Conservation (phyloP, 2,329 filamentous ascomycete species). For the Diaporthe sp. region DNA sequence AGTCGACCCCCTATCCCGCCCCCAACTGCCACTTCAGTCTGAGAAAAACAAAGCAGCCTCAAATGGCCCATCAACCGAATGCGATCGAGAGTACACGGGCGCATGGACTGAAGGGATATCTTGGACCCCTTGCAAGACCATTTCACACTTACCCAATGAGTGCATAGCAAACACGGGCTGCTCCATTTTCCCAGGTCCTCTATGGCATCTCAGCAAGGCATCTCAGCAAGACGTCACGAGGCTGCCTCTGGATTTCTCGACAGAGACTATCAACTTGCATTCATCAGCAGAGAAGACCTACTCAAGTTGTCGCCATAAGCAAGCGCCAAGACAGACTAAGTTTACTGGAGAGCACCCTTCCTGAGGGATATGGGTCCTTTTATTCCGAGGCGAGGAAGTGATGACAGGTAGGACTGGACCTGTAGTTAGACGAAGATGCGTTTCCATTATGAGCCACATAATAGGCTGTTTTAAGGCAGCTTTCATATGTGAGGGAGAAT, state of each 20-base stretch:
- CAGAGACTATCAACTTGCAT: background rate
- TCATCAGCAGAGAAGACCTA: background rate
- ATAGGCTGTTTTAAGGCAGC: background rate
- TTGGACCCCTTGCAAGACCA: background rate
- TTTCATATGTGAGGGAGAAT: background rate
- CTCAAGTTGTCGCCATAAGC: too few relatives aligned
- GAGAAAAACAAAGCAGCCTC: background rate
- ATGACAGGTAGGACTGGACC: background rate
- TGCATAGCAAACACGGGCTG: background rate
- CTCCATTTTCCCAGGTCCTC: background rate
- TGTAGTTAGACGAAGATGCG: background rate
- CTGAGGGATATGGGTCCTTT: too few relatives aligned
- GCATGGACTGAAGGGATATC: background rate
- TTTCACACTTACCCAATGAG: background rate
- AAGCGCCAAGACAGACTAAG: background rate
- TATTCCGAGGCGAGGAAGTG: too few relatives aligned
- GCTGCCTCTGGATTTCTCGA: background rate
- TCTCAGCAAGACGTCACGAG: background rate
- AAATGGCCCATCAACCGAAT: background rate
- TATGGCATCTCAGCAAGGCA: too few relatives aligned
- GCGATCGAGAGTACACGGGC: background rate
- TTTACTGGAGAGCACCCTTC: too few relatives aligned
- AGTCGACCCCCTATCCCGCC: background rate
- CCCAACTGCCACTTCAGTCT: background rate
- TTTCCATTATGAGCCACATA: background rate